Base-by-base conservation (phyloP, 331 rosid species). In the Telfairia occidentalis region DNA sequence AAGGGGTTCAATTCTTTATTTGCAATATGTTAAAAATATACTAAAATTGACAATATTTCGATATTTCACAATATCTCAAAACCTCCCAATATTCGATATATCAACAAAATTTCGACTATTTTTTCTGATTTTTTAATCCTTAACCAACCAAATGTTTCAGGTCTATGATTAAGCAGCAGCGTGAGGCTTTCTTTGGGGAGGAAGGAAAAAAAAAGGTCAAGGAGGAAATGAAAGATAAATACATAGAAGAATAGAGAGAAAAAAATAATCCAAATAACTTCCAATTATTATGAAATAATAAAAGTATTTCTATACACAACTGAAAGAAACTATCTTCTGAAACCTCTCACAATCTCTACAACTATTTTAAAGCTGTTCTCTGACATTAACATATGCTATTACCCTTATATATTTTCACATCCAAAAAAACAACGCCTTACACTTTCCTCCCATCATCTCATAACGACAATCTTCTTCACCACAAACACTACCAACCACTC, bases 281-380 rank as follows among this genome's bases (percentile, higher is more conserved):
- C 28, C 21, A 61, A 59, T 76, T 76, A 76, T 76, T 76, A 76
- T 30, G 16, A 59, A 76, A 76, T 76, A 61, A 76, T 76, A 28
- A 60, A 76, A 61, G 38, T 29, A 76, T 76, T 76, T 59, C 55
- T 76, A 61, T 76, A 76, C 78, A 76, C 77, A 73, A 53, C 50
- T 73, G 65, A 53, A 54, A 54, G 35, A 73, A 73, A 43, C 40
- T 40, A 24, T 40, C 26, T 26, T 18, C 55, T 43, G 43, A 61
- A 60, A 45, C 28, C 49, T 38, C 78, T 73, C 72, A 40, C 78
- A 61, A 18, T 30, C 67, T 43, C 78, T 59, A 76, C 78, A 59
- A 59, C 77, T 38, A 60, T 0, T 71, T 71, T 30, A 59, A 59
- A 46, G 13, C 71, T 54, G 53, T 59, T 10, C 58, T 75, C 37